Percentiles rank a stretch among this genome's conserved stretches.
Evolutionary conservation across 345 rosid species (phyloP).

Genomic region (Aurinia saxatilis): DNA sequence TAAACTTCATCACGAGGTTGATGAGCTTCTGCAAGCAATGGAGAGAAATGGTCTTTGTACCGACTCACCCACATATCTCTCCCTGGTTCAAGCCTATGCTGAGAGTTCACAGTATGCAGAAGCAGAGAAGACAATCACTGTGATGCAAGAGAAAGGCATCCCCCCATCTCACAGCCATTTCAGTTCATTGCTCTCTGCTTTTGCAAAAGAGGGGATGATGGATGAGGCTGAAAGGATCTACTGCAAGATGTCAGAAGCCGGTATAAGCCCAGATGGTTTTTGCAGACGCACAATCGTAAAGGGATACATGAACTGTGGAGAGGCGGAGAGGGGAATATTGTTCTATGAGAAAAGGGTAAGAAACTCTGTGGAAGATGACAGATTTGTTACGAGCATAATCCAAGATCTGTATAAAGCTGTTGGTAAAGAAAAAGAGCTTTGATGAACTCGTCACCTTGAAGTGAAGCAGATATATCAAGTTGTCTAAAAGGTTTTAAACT

Average conservation of each 20-base stretch:
- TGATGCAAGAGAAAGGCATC: slow-evolving; percentile 48
- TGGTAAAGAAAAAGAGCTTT: slow-evolving; percentile 37
- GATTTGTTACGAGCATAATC: slow-evolving; percentile 48
- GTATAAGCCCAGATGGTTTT: slow-evolving; percentile 43
- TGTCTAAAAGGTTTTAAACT: too few relatives aligned
- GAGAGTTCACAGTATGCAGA: slow-evolving; percentile 40
- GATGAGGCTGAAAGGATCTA: slow-evolving; percentile 55
- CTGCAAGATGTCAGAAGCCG: slow-evolving; percentile 28
- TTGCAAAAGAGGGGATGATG: slow-evolving; percentile 48
- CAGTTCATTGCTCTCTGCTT: slow-evolving; percentile 44
- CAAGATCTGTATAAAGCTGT: slow-evolving; percentile 47
- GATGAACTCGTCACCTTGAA: too few relatives aligned
- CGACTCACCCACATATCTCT: slow-evolving; percentile 46
- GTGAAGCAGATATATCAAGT: too few relatives aligned
- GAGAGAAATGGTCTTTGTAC: slow-evolving; percentile 42
- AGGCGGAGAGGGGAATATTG: slow-evolving; percentile 43
- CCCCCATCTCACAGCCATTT: slow-evolving; percentile 47
- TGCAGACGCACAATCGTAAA: slow-evolving; percentile 50
- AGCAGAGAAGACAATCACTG: slow-evolving; percentile 52
- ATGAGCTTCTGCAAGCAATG: slow-evolving; percentile 54
- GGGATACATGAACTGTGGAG: slow-evolving; percentile 54
- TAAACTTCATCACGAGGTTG: slow-evolving; percentile 42
- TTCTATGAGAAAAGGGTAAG: slow-evolving; percentile 44
- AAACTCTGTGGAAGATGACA: slow-evolving; percentile 36
- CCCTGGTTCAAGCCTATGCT: slow-evolving; percentile 50